phyloP scores from a whole-genome alignment of 768 basidiomycete genomes.

The Mycena haematopus region DNA sequence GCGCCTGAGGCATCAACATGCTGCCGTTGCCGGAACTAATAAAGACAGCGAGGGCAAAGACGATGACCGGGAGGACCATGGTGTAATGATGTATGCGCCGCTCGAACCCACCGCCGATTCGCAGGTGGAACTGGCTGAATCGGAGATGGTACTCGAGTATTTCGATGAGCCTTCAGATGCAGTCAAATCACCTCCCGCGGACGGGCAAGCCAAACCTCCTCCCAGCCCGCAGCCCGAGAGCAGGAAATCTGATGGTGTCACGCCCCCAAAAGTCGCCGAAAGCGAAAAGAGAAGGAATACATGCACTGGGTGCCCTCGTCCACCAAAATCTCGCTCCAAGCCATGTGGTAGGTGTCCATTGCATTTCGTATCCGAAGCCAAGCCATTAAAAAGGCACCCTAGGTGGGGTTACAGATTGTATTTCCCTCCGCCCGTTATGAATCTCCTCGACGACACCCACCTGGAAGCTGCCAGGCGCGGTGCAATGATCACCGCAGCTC shows the following conservation, averaged over 20 bases:
- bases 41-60: conserved; percentile 27
- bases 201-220: conserved; percentile 24
- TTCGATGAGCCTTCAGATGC: conserved; percentile 42
- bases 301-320: conserved; percentile 74
- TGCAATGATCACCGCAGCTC: conserved; percentile 74
- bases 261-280: conserved; percentile 33
- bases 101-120: conserved; percentile 67
- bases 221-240: conserved; percentile 20
- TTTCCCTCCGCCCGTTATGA: conserved; percentile 79
- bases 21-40: conserved; percentile 8
- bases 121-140: conserved; percentile 71
- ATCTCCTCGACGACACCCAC: conserved; percentile 63
- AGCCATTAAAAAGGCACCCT: background rate
- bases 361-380: background rate
- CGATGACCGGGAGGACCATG: conserved; percentile 45
- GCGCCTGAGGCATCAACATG: conserved; percentile 39
- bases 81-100: conserved; percentile 80
- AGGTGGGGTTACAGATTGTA: conserved; percentile 66
- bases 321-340: conserved; percentile 74
- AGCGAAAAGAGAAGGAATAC: conserved; percentile 37
- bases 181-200: conserved; percentile 9
- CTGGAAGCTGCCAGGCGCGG: conserved; percentile 76
- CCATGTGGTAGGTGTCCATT: conserved; percentile 68
- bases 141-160: conserved; percentile 57
- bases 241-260: conserved; percentile 10